Evolutionary conservation across 2,329 filamentous ascomycete genomes (phyloP), one percentile per base, ranked within the genome.

Genomic region (Aspergillus tanneri): DNA sequence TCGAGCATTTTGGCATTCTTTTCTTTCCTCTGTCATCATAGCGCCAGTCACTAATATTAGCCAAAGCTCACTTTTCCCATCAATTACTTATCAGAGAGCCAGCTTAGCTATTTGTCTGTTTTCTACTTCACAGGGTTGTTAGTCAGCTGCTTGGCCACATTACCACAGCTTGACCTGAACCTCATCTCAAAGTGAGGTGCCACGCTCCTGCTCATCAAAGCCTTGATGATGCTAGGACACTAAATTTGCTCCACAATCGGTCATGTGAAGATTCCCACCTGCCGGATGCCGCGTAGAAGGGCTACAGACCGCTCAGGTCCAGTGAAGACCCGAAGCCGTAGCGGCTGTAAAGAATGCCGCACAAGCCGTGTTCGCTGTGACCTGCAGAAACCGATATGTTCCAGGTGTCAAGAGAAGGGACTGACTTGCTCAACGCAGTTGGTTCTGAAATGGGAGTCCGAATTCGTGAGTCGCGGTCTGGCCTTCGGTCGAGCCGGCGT

Each of bases 401-500:
- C 62, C 21, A 60, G 70, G 27, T 73, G 70, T 52, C 47, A 49
- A 45, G 61, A 67, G 47, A 67, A 62, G 54, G 64, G 66, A 1
- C 48, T 72, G 12, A 55, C 56, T 4, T 73, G 70, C 47, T 63
- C 64, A 10, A 69, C 66, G 4, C 63, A 69, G 47, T 53, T 72
- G 57, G 57, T 65, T 35, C 44, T 70, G 10, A 70, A 69, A 57
- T 70, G 67, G 67, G 61, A 70, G 50, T 65, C 65, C 2, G 72
- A 74, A 46, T 74, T 72, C 50, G 55, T 54, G 43, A 69, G 62
- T 43, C 68, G 68, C 7, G 72, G 72, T 9, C 54, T 71, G 43
- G 71, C 72, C 4, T 74, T 74, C 57, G 72, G 72, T 4, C 62
- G 72, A 43, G 59, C 69, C 19, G 72, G 72, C 27, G 64, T 72